phyloP scores from a whole-genome alignment of 345 rosid genomes.

The Dimocarpus longan region DNA sequence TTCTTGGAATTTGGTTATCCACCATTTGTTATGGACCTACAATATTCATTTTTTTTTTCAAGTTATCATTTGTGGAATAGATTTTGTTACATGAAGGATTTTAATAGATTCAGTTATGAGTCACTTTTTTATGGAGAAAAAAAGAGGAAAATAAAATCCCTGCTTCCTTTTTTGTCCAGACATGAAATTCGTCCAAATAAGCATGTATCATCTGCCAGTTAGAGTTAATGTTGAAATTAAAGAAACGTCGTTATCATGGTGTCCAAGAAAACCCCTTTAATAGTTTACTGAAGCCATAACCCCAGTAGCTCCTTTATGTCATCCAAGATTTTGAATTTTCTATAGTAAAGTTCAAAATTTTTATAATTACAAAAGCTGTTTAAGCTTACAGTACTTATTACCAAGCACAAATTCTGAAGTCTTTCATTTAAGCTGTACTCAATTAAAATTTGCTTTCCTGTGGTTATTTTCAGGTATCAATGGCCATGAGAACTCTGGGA shows the following conservation, averaged over 20 bases:
- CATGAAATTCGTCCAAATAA: not conserved
- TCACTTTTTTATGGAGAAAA: not conserved
- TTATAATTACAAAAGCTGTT: not conserved
- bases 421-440: not conserved
- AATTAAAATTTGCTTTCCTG: not conserved
- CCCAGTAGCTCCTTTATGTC: not conserved
- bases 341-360: not conserved
- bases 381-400: not conserved
- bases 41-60: not conserved
- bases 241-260: not conserved
- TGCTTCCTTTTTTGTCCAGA: not conserved
- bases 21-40: not conserved
- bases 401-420: not conserved
- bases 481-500: slow-evolving; percentile 93
- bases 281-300: not conserved
- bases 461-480: slow-evolving; percentile 68
- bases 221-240: not conserved
- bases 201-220: not conserved
- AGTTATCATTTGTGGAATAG: not conserved
- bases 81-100: not conserved
- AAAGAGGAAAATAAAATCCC: not conserved
- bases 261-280: not conserved
- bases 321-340: not conserved
- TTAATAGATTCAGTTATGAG: not conserved
- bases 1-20: too few relatives aligned